Percentiles rank a stretch among this genome's conserved stretches.
Evolutionary conservation across 768 basidiomycete species (phyloP).

Genomic region (Paxillus ammoniavirescens): DNA sequence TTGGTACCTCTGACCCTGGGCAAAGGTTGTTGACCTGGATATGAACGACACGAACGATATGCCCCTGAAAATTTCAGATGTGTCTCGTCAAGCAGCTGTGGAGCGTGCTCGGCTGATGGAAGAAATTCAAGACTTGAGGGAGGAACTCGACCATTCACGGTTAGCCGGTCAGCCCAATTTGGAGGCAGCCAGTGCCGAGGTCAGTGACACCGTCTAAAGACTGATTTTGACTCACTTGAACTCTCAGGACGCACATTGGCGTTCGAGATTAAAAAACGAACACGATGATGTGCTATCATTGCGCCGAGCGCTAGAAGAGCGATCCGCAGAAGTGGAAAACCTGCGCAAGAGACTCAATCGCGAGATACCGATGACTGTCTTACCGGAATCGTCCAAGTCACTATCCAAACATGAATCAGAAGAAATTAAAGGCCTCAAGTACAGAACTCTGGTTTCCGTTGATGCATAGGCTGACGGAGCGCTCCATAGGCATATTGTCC

Average conservation of each 20-base stretch:
- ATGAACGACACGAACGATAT: slow-evolving; percentile 37
- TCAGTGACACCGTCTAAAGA: background rate
- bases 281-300: slow-evolving; percentile 31
- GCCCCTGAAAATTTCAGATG: slow-evolving; percentile 46
- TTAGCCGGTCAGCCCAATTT: slow-evolving; percentile 20
- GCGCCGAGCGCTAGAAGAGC: slow-evolving; percentile 36
- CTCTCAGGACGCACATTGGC: slow-evolving; percentile 27
- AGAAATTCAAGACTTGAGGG: slow-evolving; percentile 56
- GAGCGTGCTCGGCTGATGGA: slow-evolving; percentile 53
- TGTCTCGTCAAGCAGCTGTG: slow-evolving; percentile 45
- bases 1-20: slow-evolving; percentile 10
- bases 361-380: slow-evolving; percentile 48
- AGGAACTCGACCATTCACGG: slow-evolving; percentile 42
- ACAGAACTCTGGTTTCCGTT: slow-evolving; percentile 2
- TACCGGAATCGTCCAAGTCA: slow-evolving; percentile 29
- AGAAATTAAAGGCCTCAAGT: slow-evolving; percentile 86
- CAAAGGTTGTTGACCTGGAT: slow-evolving; percentile 49
- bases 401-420: slow-evolving; percentile 53
- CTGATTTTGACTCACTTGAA: slow-evolving; percentile 1
- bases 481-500: slow-evolving; percentile 70
- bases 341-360: slow-evolving; percentile 60
- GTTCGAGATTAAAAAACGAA: slow-evolving; percentile 28
- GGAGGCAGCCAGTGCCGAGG: slow-evolving; percentile 27
- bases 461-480: background rate
- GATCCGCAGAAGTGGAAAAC: slow-evolving; percentile 51